A percentile compares a stretch with the other conserved stretches of the same genome.
Evolutionary conservation across 345 rosid genomes (phyloP).

Genomic region (Salix suchowensis): DNA sequence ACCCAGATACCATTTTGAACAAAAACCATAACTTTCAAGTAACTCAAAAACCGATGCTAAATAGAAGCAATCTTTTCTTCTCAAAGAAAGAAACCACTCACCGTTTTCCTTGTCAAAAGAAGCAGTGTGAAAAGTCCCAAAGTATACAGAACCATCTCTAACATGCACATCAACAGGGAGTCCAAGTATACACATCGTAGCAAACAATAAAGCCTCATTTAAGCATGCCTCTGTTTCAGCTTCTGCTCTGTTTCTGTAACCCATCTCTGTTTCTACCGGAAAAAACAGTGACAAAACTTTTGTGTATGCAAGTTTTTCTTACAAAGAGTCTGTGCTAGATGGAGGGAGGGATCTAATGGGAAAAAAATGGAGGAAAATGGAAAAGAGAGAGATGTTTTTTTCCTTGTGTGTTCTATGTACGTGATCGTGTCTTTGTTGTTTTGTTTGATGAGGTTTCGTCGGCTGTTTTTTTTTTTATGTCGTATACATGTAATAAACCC

Average conservation of each 20-base stretch:
- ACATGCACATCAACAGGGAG: slow-evolving; percentile 74
- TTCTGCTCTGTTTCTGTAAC: slow-evolving; percentile 16
- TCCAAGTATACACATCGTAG: slow-evolving; percentile 70
- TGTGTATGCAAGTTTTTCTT: not conserved
- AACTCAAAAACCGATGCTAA: not conserved
- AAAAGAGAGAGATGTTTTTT: not conserved
- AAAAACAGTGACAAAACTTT: not conserved
- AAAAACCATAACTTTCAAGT: not conserved
- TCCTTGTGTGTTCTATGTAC: not conserved
- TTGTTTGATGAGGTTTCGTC: not conserved
- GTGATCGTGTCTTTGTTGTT: not conserved
- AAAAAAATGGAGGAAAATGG: not conserved
- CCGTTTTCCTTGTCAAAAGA: slow-evolving; percentile 61
- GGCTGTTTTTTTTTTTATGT: not conserved
- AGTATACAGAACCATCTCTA: slow-evolving; percentile 72
- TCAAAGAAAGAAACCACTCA: not conserved
- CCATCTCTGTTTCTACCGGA: slow-evolving; percentile 4
- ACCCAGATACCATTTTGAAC: slow-evolving; percentile 12
- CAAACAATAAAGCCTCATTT: slow-evolving; percentile 56
- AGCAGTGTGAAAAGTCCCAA: slow-evolving; percentile 78
- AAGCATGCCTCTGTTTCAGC: slow-evolving; percentile 24
- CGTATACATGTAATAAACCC: not conserved
- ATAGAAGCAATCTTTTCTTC: not conserved
- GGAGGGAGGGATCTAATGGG: not conserved
- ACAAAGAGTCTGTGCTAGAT: not conserved